A percentile compares a stretch with the other conserved stretches of the same genome.
Evolutionary conservation across 2,329 filamentous ascomycete genomes (phyloP).

Genomic region (Aspergillus sp.): DNA sequence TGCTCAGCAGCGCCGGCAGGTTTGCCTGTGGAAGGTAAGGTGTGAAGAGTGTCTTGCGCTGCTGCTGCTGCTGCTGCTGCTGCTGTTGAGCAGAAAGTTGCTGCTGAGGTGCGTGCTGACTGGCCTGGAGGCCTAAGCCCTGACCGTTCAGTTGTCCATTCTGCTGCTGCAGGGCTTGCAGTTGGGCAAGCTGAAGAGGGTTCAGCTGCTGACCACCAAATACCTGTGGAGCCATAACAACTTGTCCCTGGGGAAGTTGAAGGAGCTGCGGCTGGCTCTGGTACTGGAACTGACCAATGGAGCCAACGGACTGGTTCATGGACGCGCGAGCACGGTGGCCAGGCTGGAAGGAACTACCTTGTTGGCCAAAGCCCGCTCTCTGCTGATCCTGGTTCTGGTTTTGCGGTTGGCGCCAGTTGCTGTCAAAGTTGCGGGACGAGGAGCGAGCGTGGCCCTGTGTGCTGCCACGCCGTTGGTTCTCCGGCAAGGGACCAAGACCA

Average conservation of each 20-base stretch:
- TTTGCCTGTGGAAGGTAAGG: conserved; percentile 94
- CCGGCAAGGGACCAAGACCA: conserved; percentile 47
- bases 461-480: conserved; percentile 70
- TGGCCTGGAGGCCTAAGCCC: conserved; percentile 58
- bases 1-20: conserved; percentile 78
- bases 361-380: conserved; percentile 57
- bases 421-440: conserved; percentile 88
- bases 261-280: conserved; percentile 79
- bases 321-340: conserved; percentile 82
- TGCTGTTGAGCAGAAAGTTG: conserved; percentile 52
- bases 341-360: conserved; percentile 74
- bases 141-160: conserved; percentile 77
- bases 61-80: conserved; percentile 75
- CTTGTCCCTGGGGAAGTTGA: conserved; percentile 74
- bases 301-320: conserved; percentile 76
- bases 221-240: conserved; percentile 76
- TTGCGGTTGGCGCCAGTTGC: conserved; percentile 90
- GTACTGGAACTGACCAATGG: conserved; percentile 83
- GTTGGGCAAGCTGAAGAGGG: conserved; percentile 77
- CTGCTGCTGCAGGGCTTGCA: conserved; percentile 93
- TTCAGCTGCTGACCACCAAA: conserved; percentile 81
- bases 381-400: conserved; percentile 45
- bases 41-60: conserved; percentile 97
- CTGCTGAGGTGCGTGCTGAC: conserved; percentile 64
- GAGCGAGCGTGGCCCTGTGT: conserved; percentile 68